Evolutionary conservation across 495 filamentous ascomycete species (phyloP), one percentile per base, ranked within the genome.

Genomic region (Penicillium cosmopolitanum): DNA sequence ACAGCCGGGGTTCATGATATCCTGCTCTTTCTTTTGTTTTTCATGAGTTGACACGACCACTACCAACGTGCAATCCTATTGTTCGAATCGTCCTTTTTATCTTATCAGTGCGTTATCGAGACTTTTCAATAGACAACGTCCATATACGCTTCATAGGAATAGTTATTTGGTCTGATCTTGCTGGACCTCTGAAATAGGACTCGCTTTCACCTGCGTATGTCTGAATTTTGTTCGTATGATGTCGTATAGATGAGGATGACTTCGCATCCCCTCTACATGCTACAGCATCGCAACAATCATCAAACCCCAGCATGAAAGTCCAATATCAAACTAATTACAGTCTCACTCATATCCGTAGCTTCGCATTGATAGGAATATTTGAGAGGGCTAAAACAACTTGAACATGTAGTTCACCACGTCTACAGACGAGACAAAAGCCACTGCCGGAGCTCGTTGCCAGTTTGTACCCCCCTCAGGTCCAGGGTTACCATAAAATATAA

Each of bases 371-470:
- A 33, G 10, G 21, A 11, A 9, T 16, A 25, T 33, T 28, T 2
- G 21, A 15, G 15, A n/a, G 12, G 9, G 28, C 16, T 23, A 23
- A 23, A 23, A 8, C 10, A 19, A 50, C 10, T 23, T 23, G 23
- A 28, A 15, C 8, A 50, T 31, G 44, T 5, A 48, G 21, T 50
- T 50, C 10, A 11, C 13, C 36, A 18, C 21, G 1, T 53, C 57
- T 62, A 76, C 44, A 76, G 51, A 47, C 66, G 66, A 53, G 71
- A 51, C n/a, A 58, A 64, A 31, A 77, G 43, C 73, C 75, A 77
- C n/a, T 66, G 58, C 8, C 63, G 55, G 47, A 77, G 47, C 33
- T 62, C 70, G 1, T 50, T 60, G 3, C 61, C 64, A 16, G 70
- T 75, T 52, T 70, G 65, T 12, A 65, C 69, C 2, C 65, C 65